Conservation (phyloP, 2,329 filamentous ascomycete genomes). For the Aspergillus chevalieri region DNA sequence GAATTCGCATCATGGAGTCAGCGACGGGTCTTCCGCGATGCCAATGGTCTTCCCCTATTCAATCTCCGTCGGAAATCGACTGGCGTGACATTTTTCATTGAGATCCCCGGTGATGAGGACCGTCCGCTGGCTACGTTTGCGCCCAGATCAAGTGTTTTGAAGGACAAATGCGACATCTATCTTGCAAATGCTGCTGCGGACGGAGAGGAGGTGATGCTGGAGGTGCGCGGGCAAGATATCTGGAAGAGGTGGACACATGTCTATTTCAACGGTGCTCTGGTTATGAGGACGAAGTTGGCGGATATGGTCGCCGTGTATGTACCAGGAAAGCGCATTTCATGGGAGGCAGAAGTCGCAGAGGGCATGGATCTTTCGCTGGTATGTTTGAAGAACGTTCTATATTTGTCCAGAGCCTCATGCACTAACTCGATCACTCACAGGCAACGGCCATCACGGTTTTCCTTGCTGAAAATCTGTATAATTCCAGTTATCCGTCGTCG, state of each 20-base stretch:
- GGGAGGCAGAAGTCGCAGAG: constrained; percentile 13
- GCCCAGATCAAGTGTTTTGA: constrained; percentile 8
- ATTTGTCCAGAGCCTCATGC: background rate
- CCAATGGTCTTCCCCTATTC: constrained; percentile 15
- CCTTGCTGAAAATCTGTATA: background rate
- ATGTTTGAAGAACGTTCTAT: background rate
- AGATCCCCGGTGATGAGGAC: constrained; percentile 7
- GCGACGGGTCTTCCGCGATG: constrained; percentile 13
- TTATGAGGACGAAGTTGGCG: constrained; percentile 13
- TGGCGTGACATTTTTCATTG: constrained; percentile 15
- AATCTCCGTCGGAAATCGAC: constrained; percentile 12
- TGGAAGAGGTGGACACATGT: constrained; percentile 15
- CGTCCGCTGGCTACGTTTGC: constrained; percentile 10
- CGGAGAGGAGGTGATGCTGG: constrained; percentile 7
- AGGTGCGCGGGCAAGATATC: constrained; percentile 14
- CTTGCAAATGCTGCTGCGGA: constrained; percentile 9
- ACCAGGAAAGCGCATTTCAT: constrained; percentile 10
- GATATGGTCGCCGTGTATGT: constrained; percentile 11
- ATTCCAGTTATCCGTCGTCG: background rate
- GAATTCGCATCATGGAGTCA: constrained; percentile 5
- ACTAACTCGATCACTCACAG: background rate
- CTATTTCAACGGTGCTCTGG: constrained; percentile 7
- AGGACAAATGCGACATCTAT: constrained; percentile 14
- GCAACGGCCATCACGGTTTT: background rate
- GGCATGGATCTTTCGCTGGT: constrained; percentile 18